A percentile compares a stretch with the other conserved stretches of the same genome.
These are phyloP conservation scores for Akanthomyces dipterigenus DNA, from an alignment of 2,329 filamentous ascomycete species.

Conservation along the genomic window DNA sequence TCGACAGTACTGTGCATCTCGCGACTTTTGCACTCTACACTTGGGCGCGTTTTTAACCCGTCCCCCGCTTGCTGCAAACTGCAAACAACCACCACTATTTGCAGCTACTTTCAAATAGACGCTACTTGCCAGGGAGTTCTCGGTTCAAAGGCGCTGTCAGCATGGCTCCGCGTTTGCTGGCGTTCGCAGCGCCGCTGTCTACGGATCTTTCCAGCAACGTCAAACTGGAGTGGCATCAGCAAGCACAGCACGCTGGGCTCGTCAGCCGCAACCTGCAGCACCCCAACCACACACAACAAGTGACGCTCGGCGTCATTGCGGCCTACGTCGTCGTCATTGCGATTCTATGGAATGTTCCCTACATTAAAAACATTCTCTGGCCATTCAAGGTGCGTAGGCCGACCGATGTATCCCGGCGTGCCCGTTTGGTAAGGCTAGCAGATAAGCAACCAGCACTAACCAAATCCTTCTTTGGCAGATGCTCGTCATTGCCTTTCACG, in stretches of 20 bases:
- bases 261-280: constrained; percentile 45
- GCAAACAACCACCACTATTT: not conserved
- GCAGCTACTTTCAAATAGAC: not conserved
- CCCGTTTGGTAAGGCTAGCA: no score
- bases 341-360: constrained; percentile 72
- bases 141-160: not conserved
- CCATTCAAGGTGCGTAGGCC: constrained; percentile 73
- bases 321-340: constrained; percentile 69
- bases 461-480: constrained; percentile 42
- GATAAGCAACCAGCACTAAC: not conserved
- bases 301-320: constrained; percentile 65
- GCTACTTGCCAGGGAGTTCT: not conserved
- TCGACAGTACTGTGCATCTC: not conserved
- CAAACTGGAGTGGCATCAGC: not conserved
- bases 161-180: not conserved
- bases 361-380: constrained; percentile 68
- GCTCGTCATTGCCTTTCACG: constrained; percentile 78
- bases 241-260: constrained; percentile 28
- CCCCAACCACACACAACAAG: constrained; percentile 60
- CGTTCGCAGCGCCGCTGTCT: not conserved
- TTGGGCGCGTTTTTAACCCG: not conserved
- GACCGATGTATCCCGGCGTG: no score
- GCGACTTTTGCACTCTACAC: not conserved
- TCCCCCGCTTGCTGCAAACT: not conserved
- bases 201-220: not conserved